Percentiles rank a stretch among this genome's conserved stretches.
These are phyloP conservation scores for Fusarium illudens DNA, from an alignment of 2,329 filamentous ascomycete species.

Conservation along the genomic window DNA sequence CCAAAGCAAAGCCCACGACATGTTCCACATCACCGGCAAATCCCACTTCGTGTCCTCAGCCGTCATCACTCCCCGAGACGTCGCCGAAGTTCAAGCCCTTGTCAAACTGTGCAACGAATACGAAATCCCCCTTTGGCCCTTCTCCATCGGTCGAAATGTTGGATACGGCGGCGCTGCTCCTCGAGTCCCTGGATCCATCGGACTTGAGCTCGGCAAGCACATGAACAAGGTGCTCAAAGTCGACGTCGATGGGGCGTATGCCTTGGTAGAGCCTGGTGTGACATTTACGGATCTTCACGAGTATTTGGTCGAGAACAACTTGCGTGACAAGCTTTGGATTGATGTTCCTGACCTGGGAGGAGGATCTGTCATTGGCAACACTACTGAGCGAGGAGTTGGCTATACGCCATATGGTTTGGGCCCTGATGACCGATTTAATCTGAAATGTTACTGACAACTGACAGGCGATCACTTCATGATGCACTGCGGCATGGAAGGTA, in stretches of 20 bases:
- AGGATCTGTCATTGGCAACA: constrained; percentile 30
- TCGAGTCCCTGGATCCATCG: constrained; percentile 21
- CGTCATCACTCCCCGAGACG: constrained; percentile 20
- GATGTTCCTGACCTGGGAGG: constrained; percentile 31
- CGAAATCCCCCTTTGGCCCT: constrained; percentile 32
- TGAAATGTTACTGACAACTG: background rate
- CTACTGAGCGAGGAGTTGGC: constrained; percentile 25
- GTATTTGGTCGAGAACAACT: constrained; percentile 19
- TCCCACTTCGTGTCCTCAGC: constrained; percentile 31
- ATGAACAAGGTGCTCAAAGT: constrained; percentile 31
- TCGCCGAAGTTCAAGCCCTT: constrained; percentile 23
- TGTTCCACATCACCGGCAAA: constrained; percentile 26
- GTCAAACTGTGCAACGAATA: constrained; percentile 23
- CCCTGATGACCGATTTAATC: accelerated
- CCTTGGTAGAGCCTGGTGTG: constrained; percentile 26
- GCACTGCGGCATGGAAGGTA: constrained; percentile 33
- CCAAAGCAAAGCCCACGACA: constrained; percentile 31
- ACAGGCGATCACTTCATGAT: constrained; percentile 31
- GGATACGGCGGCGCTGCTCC: constrained; percentile 30
- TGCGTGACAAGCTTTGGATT: constrained; percentile 29
- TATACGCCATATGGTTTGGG: constrained; percentile 30
- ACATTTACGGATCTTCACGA: constrained; percentile 27
- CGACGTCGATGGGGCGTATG: constrained; percentile 25
- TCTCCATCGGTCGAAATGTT: constrained; percentile 31
- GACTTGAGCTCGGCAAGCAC: constrained; percentile 20